A percentile compares a stretch with the other conserved stretches of the same genome.
Evolutionary conservation across 208 protist species (phyloP).

Genomic region (Acanthamoeba healyi): DNA sequence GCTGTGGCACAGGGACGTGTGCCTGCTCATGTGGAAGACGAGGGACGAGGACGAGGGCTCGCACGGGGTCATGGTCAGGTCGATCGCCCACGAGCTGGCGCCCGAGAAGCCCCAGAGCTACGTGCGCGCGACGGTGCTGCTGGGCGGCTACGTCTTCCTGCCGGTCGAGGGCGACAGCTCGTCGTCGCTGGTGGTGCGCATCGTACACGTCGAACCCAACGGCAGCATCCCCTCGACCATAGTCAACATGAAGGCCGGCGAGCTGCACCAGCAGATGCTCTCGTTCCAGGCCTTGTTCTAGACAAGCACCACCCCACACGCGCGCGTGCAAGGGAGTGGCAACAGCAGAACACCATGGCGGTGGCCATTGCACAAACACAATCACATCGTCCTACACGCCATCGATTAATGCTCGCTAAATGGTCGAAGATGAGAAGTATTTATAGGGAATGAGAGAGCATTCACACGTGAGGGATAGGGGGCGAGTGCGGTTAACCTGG

Average conservation of each 20-base stretch:
- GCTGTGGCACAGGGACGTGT: slow-evolving; percentile 72
- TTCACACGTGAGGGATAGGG: background rate
- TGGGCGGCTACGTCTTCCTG: slow-evolving; percentile 52
- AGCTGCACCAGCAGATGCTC: background rate
- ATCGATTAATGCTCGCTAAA: no score
- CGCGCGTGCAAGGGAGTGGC: no score
- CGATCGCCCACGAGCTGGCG: slow-evolving; percentile 5
- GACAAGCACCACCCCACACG: no score
- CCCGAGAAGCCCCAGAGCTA: slow-evolving; percentile 3
- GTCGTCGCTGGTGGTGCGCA: background rate
- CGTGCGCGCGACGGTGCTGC: slow-evolving; percentile 18
- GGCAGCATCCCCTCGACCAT: slow-evolving; percentile 56
- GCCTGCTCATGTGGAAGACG: background rate
- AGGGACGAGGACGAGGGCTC: background rate
- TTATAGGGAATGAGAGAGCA: slow-evolving; percentile 13
- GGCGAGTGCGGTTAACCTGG: background rate
- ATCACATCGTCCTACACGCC: no score
- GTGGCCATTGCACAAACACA: no score
- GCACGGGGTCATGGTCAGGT: background rate
- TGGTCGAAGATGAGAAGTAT: no score
- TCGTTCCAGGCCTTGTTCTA: slow-evolving; percentile 35
- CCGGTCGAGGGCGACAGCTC: background rate
- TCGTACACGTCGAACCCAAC: slow-evolving; percentile 52
- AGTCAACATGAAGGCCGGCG: slow-evolving; percentile 40
- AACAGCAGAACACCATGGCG: no score